Percentiles rank a stretch among this genome's conserved stretches.
phyloP scores from a whole-genome alignment of 2,329 filamentous ascomycete genomes.

The Pseudogymnoascus sp. region DNA sequence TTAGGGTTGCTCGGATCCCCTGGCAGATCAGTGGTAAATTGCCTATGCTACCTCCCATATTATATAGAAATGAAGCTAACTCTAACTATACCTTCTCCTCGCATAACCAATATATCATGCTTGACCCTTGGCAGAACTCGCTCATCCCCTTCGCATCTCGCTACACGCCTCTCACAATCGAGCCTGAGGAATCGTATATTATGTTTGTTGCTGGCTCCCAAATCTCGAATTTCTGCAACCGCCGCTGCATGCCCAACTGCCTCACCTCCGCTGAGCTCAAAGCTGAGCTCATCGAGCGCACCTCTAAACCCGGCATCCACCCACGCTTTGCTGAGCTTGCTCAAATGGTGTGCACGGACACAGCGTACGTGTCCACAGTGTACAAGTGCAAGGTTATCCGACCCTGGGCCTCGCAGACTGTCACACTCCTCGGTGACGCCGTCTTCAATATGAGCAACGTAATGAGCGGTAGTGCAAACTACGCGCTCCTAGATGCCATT shows the following conservation, averaged over 20 bases:
- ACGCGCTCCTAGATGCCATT: conserved; percentile 23
- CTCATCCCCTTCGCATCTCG: conserved; percentile 18
- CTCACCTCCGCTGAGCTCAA: conserved; percentile 21
- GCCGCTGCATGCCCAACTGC: conserved; percentile 16
- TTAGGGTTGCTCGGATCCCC: conserved; percentile 15
- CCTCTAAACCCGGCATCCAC: conserved; percentile 16
- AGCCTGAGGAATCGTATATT: conserved; percentile 23
- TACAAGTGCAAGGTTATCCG: conserved; percentile 21
- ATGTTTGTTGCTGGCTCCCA: conserved; percentile 24
- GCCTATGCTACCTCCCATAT: not conserved
- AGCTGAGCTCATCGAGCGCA: conserved; percentile 18
- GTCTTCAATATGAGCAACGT: conserved; percentile 25
- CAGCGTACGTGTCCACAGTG: conserved; percentile 20
- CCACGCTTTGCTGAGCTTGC: conserved; percentile 18
- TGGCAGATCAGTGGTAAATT: conserved; percentile 19
- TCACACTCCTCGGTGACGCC: conserved; percentile 24
- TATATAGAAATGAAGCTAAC: not conserved
- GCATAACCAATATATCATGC: conserved; percentile 23
- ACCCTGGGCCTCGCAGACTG: conserved; percentile 18
- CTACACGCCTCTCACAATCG: conserved; percentile 18
- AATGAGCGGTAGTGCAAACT: conserved; percentile 24
- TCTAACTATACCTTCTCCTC: conserved; percentile 19
- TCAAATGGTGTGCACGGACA: conserved; percentile 18
- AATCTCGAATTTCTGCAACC: conserved; percentile 19
- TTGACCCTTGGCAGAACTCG: conserved; percentile 24